Conservation (phyloP, 768 basidiomycete species). For the Mycena chlorophos region DNA sequence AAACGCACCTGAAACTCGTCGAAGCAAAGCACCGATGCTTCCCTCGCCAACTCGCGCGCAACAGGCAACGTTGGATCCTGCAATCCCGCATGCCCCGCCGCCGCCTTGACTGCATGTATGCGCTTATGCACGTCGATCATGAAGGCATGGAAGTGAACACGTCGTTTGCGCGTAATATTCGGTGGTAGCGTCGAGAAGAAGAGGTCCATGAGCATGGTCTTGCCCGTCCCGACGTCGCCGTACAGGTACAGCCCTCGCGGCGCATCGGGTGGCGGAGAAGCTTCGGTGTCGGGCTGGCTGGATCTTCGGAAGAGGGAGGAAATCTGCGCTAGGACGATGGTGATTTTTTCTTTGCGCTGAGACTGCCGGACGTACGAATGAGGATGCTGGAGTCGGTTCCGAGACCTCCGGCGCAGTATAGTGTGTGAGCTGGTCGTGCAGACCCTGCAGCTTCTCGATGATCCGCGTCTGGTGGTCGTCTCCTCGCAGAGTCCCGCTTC, state of each 20-base stretch:
- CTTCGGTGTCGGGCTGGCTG: constrained; percentile 35
- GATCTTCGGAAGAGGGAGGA: constrained; percentile 48
- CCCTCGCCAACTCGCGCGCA: constrained; percentile 80
- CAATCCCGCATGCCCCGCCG: constrained; percentile 62
- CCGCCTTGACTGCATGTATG: constrained; percentile 76
- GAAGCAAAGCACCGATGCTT: constrained; percentile 88
- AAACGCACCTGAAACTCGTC: constrained; percentile 91
- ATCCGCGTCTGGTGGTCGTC: constrained; percentile 87
- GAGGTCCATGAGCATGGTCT: constrained; percentile 99
- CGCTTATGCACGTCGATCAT: constrained; percentile 99
- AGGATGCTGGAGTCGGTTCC: constrained; percentile 37
- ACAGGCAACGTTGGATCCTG: constrained; percentile 82
- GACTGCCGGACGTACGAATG: constrained; percentile 35
- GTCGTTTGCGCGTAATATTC: constrained; percentile 66
- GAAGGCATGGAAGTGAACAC: constrained; percentile 98
- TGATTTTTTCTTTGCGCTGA: constrained; percentile 15
- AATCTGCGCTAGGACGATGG: constrained; percentile 36
- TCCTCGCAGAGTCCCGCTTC: constrained; percentile 54
- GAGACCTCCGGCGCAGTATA: constrained; percentile 74
- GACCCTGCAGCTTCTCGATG: constrained; percentile 74
- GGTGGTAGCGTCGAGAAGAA: constrained; percentile 84
- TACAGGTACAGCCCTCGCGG: constrained; percentile 93
- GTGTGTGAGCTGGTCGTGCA: constrained; percentile 67
- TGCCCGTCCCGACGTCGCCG: constrained; percentile 96
- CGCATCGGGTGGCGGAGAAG: constrained; percentile 53